Conservation (phyloP, 1,284 basidiomycete species). For the Heterobasidion irregulare region DNA sequence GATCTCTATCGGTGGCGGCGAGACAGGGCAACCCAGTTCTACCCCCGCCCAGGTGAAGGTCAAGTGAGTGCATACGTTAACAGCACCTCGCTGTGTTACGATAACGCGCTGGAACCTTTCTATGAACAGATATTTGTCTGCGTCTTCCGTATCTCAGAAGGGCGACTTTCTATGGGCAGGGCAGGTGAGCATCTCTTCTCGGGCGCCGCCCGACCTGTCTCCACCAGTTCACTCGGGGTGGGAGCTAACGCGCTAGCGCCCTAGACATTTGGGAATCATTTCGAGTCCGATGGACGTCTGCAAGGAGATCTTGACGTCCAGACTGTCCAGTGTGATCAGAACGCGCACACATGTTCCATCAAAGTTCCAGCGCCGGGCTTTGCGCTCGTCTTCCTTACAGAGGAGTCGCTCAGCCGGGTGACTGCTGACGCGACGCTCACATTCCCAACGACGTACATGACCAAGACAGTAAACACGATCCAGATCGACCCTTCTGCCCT, state of each 20-base stretch:
- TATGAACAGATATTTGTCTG: constrained; percentile 34
- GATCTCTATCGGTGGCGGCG: constrained; percentile 35
- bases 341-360: constrained; percentile 45
- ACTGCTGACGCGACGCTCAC: constrained; percentile 33
- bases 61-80: constrained; percentile 31
- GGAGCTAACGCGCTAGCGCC: background rate
- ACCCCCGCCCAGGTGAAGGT: constrained; percentile 40
- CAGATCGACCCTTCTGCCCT: constrained; percentile 26
- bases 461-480: constrained; percentile 40
- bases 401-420: constrained; percentile 30
- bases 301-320: constrained; percentile 40
- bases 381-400: constrained; percentile 66
- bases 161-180: constrained; percentile 68
- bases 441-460: constrained; percentile 45
- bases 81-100: constrained; percentile 13
- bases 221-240: background rate
- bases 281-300: constrained; percentile 56
- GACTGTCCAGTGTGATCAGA: constrained; percentile 43
- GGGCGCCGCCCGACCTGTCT: background rate
- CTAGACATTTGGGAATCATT: constrained; percentile 61
- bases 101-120: background rate
- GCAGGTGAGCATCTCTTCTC: constrained; percentile 26
- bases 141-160: constrained; percentile 50
- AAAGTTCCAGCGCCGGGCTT: constrained; percentile 63
- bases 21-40: constrained; percentile 23